Evolutionary conservation across 2,329 filamentous ascomycete genomes (phyloP).

Genomic region (Davidsoniella australis): DNA sequence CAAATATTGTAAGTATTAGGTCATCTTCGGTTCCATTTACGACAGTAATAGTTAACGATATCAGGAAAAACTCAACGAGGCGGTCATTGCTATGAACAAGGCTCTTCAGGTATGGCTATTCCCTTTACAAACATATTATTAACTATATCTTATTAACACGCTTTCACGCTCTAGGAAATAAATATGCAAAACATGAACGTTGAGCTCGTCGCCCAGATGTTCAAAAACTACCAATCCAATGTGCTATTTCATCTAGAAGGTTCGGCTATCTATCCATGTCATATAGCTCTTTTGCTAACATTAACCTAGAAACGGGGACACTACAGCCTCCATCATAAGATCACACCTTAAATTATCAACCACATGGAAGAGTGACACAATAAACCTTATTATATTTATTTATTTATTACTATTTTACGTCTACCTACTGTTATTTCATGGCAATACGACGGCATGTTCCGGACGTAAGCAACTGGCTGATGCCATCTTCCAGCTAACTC

Average conservation of each 20-base stretch:
- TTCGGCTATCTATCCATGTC: constrained; percentile 21
- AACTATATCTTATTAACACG: not conserved
- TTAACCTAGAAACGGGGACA: constrained; percentile 55
- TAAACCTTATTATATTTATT: too few relatives aligned
- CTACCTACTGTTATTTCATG: too few relatives aligned
- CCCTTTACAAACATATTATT: not conserved
- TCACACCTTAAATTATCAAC: too few relatives aligned
- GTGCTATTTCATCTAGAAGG: constrained; percentile 95
- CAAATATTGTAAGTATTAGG: constrained; percentile 62
- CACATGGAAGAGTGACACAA: too few relatives aligned
- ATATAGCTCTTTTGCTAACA: constrained; percentile 3
- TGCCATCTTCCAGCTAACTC: too few relatives aligned
- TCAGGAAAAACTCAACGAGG: constrained; percentile 94
- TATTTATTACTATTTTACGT: too few relatives aligned
- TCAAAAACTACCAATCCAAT: constrained; percentile 98
- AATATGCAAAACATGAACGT: constrained; percentile 99
- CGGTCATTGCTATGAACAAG: constrained; percentile 83
- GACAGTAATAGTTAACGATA: constrained; percentile 10
- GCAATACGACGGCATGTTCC: too few relatives aligned
- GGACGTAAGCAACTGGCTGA: too few relatives aligned
- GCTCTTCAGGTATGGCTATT: constrained; percentile 50
- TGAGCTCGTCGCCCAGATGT: constrained; percentile 96
- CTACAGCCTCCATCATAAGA: constrained; percentile 56
- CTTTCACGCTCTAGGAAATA: constrained; percentile 50
- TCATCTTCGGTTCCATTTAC: not conserved